phyloP scores from a whole-genome alignment of 1,284 basidiomycete genomes.

The Cryptococcus amylolentus region DNA sequence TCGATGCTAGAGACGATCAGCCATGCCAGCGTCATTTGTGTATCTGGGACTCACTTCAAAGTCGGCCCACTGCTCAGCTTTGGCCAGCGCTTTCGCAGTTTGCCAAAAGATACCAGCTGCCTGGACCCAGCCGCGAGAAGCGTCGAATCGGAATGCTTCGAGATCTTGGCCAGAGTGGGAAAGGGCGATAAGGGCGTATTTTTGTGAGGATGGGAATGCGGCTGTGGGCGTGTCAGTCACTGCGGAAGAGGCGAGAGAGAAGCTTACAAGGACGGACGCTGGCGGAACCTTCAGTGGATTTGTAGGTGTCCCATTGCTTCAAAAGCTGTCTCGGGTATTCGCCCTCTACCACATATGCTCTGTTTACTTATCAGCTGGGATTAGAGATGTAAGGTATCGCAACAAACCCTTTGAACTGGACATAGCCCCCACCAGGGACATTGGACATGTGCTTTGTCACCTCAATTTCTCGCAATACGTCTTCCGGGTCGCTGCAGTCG shows the following conservation, averaged over 20 bases:
- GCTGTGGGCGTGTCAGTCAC: conserved; percentile 64
- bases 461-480: conserved; percentile 81
- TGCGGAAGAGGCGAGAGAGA: background rate
- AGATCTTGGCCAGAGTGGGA: conserved; percentile 85
- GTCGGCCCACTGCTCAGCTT: conserved; percentile 69
- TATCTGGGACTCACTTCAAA: conserved; percentile 68
- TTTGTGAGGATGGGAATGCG: conserved; percentile 58
- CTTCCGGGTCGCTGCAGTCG: conserved; percentile 65
- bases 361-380: conserved; percentile 20
- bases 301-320: conserved; percentile 80
- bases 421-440: conserved; percentile 65
- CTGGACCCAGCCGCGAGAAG: conserved; percentile 68
- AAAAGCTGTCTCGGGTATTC: conserved; percentile 74
- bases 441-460: conserved; percentile 75
- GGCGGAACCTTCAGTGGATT: conserved; percentile 67
- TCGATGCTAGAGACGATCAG: conserved; percentile 66
- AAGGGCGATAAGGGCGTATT: conserved; percentile 83
- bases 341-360: conserved; percentile 78
- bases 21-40: background rate
- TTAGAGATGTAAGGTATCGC: background rate
- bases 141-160: conserved; percentile 69
- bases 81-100: conserved; percentile 67
- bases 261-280: conserved; percentile 76
- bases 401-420: conserved; percentile 63
- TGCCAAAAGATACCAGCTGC: conserved; percentile 90